Evolutionary conservation across 371 early-diverging fungal species (phyloP).

Genomic region (Phascolomyces articulosus): DNA sequence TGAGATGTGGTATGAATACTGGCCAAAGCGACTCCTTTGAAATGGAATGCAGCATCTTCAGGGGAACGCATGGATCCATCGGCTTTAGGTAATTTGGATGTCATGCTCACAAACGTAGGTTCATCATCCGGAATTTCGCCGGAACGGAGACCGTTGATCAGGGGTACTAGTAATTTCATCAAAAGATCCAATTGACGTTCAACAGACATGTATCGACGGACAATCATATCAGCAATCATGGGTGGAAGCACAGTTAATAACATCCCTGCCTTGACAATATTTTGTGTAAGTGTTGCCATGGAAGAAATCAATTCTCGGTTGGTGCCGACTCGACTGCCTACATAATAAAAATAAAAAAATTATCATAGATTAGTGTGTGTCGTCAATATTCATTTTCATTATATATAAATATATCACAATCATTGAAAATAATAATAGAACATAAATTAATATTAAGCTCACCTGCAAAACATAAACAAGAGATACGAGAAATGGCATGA

Average conservation of each 20-base stretch:
- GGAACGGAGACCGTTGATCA: slow-evolving; percentile 17
- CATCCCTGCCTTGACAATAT: slow-evolving; percentile 33
- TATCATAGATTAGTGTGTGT: too few species aligned
- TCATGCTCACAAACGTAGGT: slow-evolving; percentile 31
- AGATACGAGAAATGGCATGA: slow-evolving; percentile 27
- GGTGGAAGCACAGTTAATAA: slow-evolving; percentile 23
- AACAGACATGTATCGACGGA: slow-evolving; percentile 30
- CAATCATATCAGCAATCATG: slow-evolving; percentile 25
- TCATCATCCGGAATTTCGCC: slow-evolving; percentile 21
- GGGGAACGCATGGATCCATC: slow-evolving; percentile 27
- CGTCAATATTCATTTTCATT: too few species aligned
- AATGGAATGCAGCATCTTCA: slow-evolving; percentile 35
- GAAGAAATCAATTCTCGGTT: slow-evolving; percentile 25
- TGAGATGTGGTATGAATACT: slow-evolving; percentile 47
- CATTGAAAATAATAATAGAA: too few species aligned
- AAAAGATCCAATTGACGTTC: slow-evolving; percentile 35
- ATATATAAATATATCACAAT: too few species aligned
- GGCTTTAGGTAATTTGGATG: slow-evolving; percentile 23
- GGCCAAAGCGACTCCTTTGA: slow-evolving; percentile 40
- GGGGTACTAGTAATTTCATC: slow-evolving; percentile 33
- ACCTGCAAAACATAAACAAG: slow-evolving; percentile 38
- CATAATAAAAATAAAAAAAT: slow-evolving; percentile 38
- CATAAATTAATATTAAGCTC: not conserved
- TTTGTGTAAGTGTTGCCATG: slow-evolving; percentile 38
- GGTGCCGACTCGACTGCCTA: slow-evolving; percentile 24